Percentiles rank a stretch among this genome's conserved stretches.
phyloP scores from a whole-genome alignment of 257 asterid genomes.

The Ilex aquifolium region DNA sequence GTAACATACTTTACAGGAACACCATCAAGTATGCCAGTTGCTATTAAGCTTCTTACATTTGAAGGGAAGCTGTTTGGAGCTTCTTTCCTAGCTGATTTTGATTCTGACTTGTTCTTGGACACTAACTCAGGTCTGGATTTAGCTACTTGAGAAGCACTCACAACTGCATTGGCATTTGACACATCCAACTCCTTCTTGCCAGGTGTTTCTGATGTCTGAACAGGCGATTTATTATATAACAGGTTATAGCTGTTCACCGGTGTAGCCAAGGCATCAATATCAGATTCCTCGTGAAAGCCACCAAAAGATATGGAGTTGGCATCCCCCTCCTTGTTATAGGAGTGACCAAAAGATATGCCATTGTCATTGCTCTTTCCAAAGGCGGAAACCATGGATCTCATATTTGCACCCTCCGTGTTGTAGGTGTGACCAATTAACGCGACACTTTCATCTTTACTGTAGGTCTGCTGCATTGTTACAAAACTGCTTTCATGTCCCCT shows the following conservation, averaged over 20 bases:
- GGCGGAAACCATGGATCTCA: constrained; percentile 32
- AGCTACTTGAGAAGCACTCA: constrained; percentile 28
- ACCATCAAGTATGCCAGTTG: constrained; percentile 94
- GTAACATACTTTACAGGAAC: constrained; percentile 82
- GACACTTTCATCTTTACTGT: constrained; percentile 48
- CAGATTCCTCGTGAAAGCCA: constrained; percentile 63
- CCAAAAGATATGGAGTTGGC: constrained; percentile 44
- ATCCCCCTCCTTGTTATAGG: constrained; percentile 46
- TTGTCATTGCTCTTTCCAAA: constrained; percentile 42
- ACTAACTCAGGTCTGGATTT: constrained; percentile 41
- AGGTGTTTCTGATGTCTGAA: constrained; percentile 40
- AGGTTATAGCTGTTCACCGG: constrained; percentile 57
- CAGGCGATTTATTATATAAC: constrained; percentile 57
- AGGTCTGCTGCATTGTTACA: constrained; percentile 48
- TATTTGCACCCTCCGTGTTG: constrained; percentile 42
- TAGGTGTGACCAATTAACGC: constrained; percentile 38
- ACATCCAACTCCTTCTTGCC: constrained; percentile 37
- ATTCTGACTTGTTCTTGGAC: constrained; percentile 45
- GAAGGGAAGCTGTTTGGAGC: constrained; percentile 95
- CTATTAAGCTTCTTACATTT: constrained; percentile 86
- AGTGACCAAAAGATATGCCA: constrained; percentile 29
- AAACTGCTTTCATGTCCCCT: constrained; percentile 42
- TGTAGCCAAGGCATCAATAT: constrained; percentile 47
- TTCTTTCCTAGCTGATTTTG: constrained; percentile 65
- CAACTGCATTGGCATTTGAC: constrained; percentile 25